A percentile compares a stretch with the other conserved stretches of the same genome.
Evolutionary conservation across 768 basidiomycete species (phyloP).

Genomic region (Lentinula lateritia): DNA sequence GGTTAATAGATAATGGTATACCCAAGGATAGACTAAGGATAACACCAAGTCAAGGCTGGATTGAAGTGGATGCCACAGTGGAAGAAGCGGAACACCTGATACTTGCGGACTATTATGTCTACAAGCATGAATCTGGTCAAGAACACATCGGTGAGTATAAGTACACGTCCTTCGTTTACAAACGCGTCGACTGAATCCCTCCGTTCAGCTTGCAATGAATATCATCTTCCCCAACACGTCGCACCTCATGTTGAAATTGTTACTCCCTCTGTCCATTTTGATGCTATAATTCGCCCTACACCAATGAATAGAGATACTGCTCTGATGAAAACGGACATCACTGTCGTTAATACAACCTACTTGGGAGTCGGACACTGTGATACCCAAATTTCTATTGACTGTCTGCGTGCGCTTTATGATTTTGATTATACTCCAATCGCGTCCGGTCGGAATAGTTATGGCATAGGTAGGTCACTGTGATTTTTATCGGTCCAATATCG

Average conservation of each 20-base stretch:
- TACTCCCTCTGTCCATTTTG: conserved; percentile 39
- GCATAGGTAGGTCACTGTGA: conserved; percentile 23
- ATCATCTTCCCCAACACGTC: conserved; percentile 34
- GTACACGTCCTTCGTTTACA: not conserved
- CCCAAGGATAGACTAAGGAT: conserved; percentile 25
- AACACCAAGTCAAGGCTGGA: conserved; percentile 28
- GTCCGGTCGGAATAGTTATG: conserved; percentile 30
- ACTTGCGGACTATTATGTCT: conserved; percentile 36
- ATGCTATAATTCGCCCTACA: conserved; percentile 13
- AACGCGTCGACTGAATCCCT: not conserved
- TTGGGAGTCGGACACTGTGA: conserved; percentile 26
- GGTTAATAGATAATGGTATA: conserved; percentile 34
- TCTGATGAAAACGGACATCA: conserved; percentile 11
- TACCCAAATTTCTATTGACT: conserved; percentile 29
- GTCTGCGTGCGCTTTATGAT: conserved; percentile 34
- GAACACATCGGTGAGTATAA: conserved; percentile 29
- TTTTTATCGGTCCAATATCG: not conserved
- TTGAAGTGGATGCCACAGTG: conserved; percentile 33
- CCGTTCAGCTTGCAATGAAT: conserved; percentile 28
- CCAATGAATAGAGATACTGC: conserved; percentile 11
- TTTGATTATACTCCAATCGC: conserved; percentile 24
- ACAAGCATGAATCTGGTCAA: conserved; percentile 28
- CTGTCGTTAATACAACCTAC: conserved; percentile 6
- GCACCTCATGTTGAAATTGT: conserved; percentile 34
- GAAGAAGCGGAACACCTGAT: conserved; percentile 39